Evolutionary conservation across 164 flowering plant species (phyloP).

Genomic region (Vitis amurensis): DNA sequence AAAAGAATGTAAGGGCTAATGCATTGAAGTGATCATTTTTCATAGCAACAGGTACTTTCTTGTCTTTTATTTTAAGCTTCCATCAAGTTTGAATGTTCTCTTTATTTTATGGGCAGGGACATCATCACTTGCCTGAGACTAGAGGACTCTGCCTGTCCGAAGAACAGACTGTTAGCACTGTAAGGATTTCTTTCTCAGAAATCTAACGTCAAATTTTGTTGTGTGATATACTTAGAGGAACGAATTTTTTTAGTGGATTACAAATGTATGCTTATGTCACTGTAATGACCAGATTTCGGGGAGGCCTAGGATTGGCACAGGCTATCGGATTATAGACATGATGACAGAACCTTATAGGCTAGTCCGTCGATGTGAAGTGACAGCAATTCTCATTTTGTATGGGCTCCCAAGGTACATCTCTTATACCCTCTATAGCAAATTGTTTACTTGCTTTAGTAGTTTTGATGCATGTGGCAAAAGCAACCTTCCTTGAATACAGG

Average conservation of each 20-base stretch:
- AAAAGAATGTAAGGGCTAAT: conserved; percentile 58
- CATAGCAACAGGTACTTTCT: not conserved
- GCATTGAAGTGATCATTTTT: too few relatives aligned
- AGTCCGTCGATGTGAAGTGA: conserved; percentile 87
- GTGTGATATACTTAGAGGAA: not conserved
- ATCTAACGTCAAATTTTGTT: not conserved
- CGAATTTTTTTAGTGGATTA: not conserved
- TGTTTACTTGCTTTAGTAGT: not conserved
- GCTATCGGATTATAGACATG: conserved; percentile 67
- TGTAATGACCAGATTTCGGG: conserved; percentile 44
- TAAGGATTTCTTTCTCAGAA: conserved; percentile 30
- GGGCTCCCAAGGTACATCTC: conserved; percentile 93
- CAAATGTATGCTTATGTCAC: not conserved
- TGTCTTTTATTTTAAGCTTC: not conserved
- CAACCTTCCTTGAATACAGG: conserved; percentile 24
- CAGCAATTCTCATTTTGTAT: conserved; percentile 91
- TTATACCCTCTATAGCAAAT: not conserved
- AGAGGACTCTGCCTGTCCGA: conserved; percentile 94
- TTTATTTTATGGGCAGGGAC: conserved; percentile 46
- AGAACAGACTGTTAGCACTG: conserved; percentile 88
- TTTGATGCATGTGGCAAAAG: not conserved
- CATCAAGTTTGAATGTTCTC: not conserved
- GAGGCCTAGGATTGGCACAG: conserved; percentile 79
- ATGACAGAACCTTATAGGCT: conserved; percentile 80
- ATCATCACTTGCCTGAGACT: conserved; percentile 95